Evolutionary conservation across 225 moss, liverwort and hornwort genomes (phyloP), one percentile per base, ranked within the genome.

Genomic region (Straminergon stramineum): DNA sequence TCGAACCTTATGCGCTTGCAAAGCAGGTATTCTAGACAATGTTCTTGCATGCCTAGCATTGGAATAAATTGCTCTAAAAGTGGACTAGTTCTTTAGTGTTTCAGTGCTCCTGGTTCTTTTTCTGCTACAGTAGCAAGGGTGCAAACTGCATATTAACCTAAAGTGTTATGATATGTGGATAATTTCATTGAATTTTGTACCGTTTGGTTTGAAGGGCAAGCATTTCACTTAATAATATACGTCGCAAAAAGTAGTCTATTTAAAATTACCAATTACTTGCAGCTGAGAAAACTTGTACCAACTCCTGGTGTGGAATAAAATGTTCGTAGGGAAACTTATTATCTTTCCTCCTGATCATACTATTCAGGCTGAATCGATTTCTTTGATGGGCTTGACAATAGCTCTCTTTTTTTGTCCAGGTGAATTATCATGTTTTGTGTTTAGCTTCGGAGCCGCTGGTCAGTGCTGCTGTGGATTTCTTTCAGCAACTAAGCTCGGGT

Each of bases 401-500:
- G 58, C 71, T 85, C 15, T 43, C 75, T 43, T 62, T 81, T 81
- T 64, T 67, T 89, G 84, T 92, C 22, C 93, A 99, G 99, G 95
- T 99, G 37, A 95, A 92, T 88, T 99, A 99, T 83, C 95, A 96
- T 89, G 99, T 99, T 61, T 86, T 99, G 82, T 99, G 99, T 89
- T 94, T 96, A 75, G 97, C 95, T 92, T 93, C 97, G 90, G 99
- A 99, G 69, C 92, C 99, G 67, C 88, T 99, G 75, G 83, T 99
- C 81, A 92, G 93, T 75, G 97, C 97, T 83, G 95, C 99, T 91
- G 94, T 74, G 66, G 95, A 95, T 91, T 99, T 99, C 87, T 97
- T 99, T 90, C 96, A 96, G 87, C 99, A 99, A 91, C 94, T 99
- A 28, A 97, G 96, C 90, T 95, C 99, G 92, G 99, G 99, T 99